Percentiles rank a stretch among this genome's conserved stretches.
phyloP scores from a whole-genome alignment of 768 basidiomycete species.

The Collybia sp. region DNA sequence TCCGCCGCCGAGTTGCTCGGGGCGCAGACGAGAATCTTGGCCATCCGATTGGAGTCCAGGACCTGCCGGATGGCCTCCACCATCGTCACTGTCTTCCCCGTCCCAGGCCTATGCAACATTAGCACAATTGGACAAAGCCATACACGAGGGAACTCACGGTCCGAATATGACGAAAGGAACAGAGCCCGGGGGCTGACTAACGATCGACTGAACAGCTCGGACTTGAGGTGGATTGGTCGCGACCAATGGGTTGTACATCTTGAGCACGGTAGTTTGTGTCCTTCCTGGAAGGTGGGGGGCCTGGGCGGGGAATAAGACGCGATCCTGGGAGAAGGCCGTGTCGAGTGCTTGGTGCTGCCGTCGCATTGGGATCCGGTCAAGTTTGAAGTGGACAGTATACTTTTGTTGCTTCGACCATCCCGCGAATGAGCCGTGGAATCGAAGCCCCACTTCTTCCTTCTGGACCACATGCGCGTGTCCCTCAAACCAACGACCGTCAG shows the following conservation, averaged over 20 bases:
- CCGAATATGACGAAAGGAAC: slow-evolving; percentile 59
- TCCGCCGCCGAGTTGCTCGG: slow-evolving; percentile 68
- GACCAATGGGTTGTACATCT: slow-evolving; percentile 38
- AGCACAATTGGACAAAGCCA: slow-evolving; percentile 1
- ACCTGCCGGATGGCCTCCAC: slow-evolving; percentile 58
- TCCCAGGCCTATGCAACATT: slow-evolving; percentile 42
- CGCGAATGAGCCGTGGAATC: slow-evolving; percentile 42
- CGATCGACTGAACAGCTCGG: slow-evolving; percentile 43
- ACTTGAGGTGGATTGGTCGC: slow-evolving; percentile 41
- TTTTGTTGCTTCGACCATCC: slow-evolving; percentile 24
- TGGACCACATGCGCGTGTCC: slow-evolving; percentile 53
- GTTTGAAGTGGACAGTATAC: slow-evolving; percentile 51
- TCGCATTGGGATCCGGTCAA: slow-evolving; percentile 51
- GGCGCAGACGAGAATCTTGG: slow-evolving; percentile 54
- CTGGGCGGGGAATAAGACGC: slow-evolving; percentile 45
- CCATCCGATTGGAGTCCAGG: slow-evolving; percentile 26
- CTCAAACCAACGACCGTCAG: slow-evolving; percentile 46
- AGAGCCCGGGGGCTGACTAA: slow-evolving; percentile 36
- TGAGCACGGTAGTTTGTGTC: slow-evolving; percentile 7
- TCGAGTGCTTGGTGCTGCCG: slow-evolving; percentile 59
- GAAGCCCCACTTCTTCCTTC: slow-evolving; percentile 44
- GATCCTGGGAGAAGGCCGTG: slow-evolving; percentile 34
- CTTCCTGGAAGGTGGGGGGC: slow-evolving; percentile 12
- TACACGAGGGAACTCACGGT: slow-evolving; percentile 37
- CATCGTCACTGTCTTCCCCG: slow-evolving; percentile 63